A percentile compares a stretch with the other conserved stretches of the same genome.
Conservation (phyloP, 192 early-diverging fungal genomes). For the Podila clonocystis region DNA sequence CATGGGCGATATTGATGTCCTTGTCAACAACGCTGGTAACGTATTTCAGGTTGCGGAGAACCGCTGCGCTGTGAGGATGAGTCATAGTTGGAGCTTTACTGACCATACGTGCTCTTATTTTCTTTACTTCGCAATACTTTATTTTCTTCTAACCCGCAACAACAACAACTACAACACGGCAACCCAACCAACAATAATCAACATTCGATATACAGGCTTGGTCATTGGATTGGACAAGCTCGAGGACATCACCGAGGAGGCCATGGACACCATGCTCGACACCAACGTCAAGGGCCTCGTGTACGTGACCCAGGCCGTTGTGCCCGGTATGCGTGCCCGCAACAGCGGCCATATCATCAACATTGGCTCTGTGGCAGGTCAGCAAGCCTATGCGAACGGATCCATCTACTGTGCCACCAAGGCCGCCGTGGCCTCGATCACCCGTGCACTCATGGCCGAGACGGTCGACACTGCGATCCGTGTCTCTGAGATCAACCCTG, state of each 20-base stretch:
- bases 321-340: conserved; percentile 80
- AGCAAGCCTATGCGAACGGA: conserved; percentile 76
- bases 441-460: conserved; percentile 78
- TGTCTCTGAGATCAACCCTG: conserved; percentile 86
- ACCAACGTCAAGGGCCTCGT: conserved; percentile 94
- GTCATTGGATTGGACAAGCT: conserved; percentile 79
- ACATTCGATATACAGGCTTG: conserved; percentile 54
- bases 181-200: not conserved
- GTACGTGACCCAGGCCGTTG: conserved; percentile 79
- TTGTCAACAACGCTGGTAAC: conserved; percentile 91
- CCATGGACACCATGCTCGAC: conserved; percentile 80
- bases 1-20: conserved; percentile 74
- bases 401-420: conserved; percentile 88
- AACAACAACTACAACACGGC: not conserved
- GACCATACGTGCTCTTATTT: too few species aligned
- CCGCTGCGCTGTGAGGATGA: too few species aligned
- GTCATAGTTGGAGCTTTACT: too few species aligned
- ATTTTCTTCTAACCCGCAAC: not conserved
- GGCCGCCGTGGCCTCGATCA: conserved; percentile 85
- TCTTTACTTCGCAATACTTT: too few species aligned
- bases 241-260: conserved; percentile 62
- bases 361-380: conserved; percentile 83
- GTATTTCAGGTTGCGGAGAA: not conserved
- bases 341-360: conserved; percentile 85
- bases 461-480: conserved; percentile 75